Evolutionary conservation across 768 basidiomycete genomes (phyloP), one percentile per base, ranked within the genome.

Genomic region (Amanita phalloides): DNA sequence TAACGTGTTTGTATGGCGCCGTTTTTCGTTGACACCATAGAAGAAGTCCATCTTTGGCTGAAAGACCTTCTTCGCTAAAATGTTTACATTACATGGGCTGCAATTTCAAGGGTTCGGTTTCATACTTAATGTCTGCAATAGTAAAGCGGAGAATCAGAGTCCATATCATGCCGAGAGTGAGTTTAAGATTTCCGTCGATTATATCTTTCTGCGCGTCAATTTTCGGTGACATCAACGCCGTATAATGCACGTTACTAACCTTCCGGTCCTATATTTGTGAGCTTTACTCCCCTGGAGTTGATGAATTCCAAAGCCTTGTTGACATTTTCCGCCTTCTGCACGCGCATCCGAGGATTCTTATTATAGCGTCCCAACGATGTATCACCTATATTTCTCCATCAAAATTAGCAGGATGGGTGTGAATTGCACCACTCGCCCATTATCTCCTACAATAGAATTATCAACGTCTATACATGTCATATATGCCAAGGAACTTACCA

Each of bases 151-250:
- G 76, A 61, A 99, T 93, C 35, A 98, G 77, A 0, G 91, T 95
- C 96, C 96, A 98, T 57, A 99, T 97, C 94, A 94, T 91, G 30
- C 92, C 94, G n/a, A 98, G 79, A 48, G 95, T 97, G 51, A 99
- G 85, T 68, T 98, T 99, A 56, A 94, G 67, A 65, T 95, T 96
- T n/a, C 94, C 94, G 65, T 99, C 96, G 52, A 99, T 93, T 63
- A 98, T 96, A 66, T 98, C 95, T 52, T 26, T 45, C 23, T 94
- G 54, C n/a, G 33, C 9, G 25, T 47, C 37, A 46, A 35, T 49
- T 47, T 42, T 23, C 46, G 47, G 32, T 36, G 46, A 35, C 44
- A 47, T 36, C 7, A 21, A 21, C 20, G 14, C 11, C n/a, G 37
- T 21, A 37, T 21, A 10, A 28, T 35, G 20, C 21, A 32, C 7